Percentiles rank a stretch among this genome's conserved stretches.
These are phyloP conservation scores for Chionographis japonica DNA, from an alignment of 106 monocot species.

Conservation along the genomic window DNA sequence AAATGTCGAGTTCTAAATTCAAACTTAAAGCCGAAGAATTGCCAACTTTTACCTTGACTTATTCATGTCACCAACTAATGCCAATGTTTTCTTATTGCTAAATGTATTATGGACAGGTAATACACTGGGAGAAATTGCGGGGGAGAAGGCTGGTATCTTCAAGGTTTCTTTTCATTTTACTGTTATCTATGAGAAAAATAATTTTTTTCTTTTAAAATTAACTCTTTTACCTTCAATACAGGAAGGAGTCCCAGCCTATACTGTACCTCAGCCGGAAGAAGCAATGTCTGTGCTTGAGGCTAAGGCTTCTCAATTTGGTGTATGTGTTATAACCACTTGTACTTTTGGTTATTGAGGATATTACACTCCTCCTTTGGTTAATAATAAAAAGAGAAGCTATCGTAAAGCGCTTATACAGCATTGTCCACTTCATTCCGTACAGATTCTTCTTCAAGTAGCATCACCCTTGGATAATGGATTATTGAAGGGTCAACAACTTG, in stretches of 20 bases:
- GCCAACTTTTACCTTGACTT: too few relatives aligned
- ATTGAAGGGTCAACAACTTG: slow-evolving; percentile 64
- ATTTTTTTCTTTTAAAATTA: background rate
- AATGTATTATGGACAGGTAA: slow-evolving; percentile 51
- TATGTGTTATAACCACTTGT: slow-evolving; percentile 20
- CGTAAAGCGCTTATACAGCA: background rate
- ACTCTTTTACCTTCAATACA: slow-evolving; percentile 16
- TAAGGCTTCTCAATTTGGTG: slow-evolving; percentile 69
- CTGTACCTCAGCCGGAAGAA: slow-evolving; percentile 88
- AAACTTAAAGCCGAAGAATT: too few relatives aligned
- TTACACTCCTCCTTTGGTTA: background rate
- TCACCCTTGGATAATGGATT: slow-evolving; percentile 42
- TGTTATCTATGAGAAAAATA: background rate
- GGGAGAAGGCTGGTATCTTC: slow-evolving; percentile 96
- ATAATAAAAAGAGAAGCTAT: background rate
- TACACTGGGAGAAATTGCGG: slow-evolving; percentile 85
- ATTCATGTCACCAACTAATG: background rate
- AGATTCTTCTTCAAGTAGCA: slow-evolving; percentile 68
- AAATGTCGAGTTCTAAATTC: too few relatives aligned
- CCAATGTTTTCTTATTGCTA: background rate
- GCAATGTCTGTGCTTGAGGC: slow-evolving; percentile 73
- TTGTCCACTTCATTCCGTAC: slow-evolving; percentile 4
- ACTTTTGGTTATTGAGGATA: background rate
- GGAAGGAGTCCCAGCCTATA: slow-evolving; percentile 82
- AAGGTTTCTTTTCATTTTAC: slow-evolving; percentile 55